Evolutionary conservation across 495 filamentous ascomycete species (phyloP).

Genomic region (Penicillium parvum): DNA sequence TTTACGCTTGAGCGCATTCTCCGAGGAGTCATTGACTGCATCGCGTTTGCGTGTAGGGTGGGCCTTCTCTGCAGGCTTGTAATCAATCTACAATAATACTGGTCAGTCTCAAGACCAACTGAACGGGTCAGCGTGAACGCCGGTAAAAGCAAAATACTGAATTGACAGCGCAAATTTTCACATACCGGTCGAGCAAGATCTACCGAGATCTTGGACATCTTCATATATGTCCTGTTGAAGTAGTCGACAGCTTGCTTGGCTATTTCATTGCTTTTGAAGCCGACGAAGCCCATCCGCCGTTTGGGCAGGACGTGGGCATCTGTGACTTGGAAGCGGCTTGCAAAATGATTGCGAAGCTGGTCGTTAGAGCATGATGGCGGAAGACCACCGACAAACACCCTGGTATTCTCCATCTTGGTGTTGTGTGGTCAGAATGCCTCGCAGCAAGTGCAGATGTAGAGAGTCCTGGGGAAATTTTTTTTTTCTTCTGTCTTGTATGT

Average conservation of each 20-base stretch:
- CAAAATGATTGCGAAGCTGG: conserved; percentile 85
- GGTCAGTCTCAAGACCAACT: conserved; percentile 47
- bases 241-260: conserved; percentile 81
- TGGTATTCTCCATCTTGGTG: conserved; percentile 49
- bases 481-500: conserved; percentile 34
- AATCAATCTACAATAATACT: conserved; percentile 37
- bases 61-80: conserved; percentile 30
- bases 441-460: conserved; percentile 19
- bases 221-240: conserved; percentile 91
- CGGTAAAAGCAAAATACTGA: conserved; percentile 20
- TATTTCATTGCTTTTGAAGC: conserved; percentile 78
- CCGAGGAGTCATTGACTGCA: conserved; percentile 20
- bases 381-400: conserved; percentile 86
- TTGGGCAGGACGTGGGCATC: conserved; percentile 86
- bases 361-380: conserved; percentile 70
- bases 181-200: conserved; percentile 85
- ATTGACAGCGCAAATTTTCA: conserved; percentile 10
- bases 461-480: conserved; percentile 20
- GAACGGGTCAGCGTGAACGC: conserved; percentile 41
- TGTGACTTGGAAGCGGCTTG: conserved; percentile 69
- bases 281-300: conserved; percentile 91
- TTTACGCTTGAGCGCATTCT: conserved; percentile 53
- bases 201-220: conserved; percentile 91
- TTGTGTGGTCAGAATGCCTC: conserved; percentile 15
- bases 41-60: conserved; percentile 33